Conservation (phyloP, 1,139 yeast genomes). For the Saccharomycopsis hybrid region DNA sequence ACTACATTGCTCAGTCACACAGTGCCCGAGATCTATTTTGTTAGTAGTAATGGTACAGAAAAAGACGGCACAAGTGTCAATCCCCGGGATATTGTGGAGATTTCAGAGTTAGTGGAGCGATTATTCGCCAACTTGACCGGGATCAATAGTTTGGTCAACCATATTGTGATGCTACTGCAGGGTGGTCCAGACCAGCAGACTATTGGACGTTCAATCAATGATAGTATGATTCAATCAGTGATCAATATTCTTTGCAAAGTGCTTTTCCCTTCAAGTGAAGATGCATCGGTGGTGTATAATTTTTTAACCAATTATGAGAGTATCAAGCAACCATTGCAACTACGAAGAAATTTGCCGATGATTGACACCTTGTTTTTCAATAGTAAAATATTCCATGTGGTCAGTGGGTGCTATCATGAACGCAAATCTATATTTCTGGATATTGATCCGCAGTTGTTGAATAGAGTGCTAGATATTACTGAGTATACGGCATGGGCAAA, state of each 20-base stretch:
- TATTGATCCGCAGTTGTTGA: not conserved
- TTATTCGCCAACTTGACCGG: slow-evolving; percentile 3
- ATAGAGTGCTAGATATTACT: not conserved
- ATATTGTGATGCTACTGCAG: not conserved
- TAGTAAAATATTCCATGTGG: slow-evolving; percentile 6
- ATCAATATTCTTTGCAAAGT: not conserved
- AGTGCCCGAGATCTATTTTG: slow-evolving; percentile 10
- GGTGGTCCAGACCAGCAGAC: not conserved
- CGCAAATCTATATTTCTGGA: not conserved
- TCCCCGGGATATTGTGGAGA: too few species aligned
- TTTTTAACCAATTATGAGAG: slow-evolving; percentile 1
- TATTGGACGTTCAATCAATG: too few species aligned
- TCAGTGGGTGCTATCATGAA: not conserved
- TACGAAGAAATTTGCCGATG: slow-evolving; percentile 7
- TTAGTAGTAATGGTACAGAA: too few species aligned
- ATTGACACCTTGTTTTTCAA: slow-evolving; percentile 12
- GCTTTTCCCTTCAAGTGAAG: not conserved
- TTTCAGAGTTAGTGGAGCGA: slow-evolving; percentile 4
- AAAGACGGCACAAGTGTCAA: too few species aligned
- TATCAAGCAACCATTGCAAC: not conserved
- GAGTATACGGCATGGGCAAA: slow-evolving; percentile 5
- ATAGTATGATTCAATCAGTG: not conserved
- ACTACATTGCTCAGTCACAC: slow-evolving; percentile 7
- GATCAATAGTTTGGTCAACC: slow-evolving; percentile 8
- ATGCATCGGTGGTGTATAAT: not conserved